Conservation (phyloP, 2,329 filamentous ascomycete genomes). For the Ophiostoma ips region DNA sequence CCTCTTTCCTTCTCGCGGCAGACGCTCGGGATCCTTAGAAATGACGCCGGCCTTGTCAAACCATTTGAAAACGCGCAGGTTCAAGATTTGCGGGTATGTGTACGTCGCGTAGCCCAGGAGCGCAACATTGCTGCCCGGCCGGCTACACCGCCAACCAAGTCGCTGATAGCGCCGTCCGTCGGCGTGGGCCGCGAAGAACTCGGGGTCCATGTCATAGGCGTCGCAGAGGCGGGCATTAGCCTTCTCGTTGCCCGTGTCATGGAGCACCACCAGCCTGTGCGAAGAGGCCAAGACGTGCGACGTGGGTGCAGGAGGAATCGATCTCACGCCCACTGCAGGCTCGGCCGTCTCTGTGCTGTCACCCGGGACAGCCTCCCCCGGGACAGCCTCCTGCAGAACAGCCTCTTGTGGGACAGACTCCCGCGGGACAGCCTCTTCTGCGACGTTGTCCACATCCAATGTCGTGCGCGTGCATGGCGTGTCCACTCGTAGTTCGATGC, state of each 20-base stretch:
- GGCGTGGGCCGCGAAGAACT: conserved; percentile 20
- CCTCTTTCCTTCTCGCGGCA: no score
- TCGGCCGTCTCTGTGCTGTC: background rate
- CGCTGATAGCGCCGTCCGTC: background rate
- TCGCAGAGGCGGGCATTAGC: conserved; percentile 5
- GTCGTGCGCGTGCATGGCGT: background rate
- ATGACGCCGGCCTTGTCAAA: background rate
- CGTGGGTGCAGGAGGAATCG: background rate
- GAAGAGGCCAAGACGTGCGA: background rate
- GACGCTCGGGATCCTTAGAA: background rate
- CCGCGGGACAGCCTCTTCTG: background rate
- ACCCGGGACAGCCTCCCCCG: background rate
- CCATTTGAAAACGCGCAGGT: no score
- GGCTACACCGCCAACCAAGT: background rate
- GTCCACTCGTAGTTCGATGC: conserved; percentile 1
- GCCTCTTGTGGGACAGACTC: no score
- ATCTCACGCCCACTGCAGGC: background rate
- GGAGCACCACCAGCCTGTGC: conserved; percentile 16
- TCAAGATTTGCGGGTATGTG: no score
- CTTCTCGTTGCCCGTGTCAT: conserved; percentile 15
- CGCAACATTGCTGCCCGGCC: no score
- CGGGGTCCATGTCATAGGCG: conserved; percentile 17
- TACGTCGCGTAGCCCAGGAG: no score
- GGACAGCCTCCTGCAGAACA: background rate
- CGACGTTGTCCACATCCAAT: background rate